Evolutionary conservation across 1,284 basidiomycete genomes (phyloP).

Genomic region (Erythrobasidium hasegawianum): DNA sequence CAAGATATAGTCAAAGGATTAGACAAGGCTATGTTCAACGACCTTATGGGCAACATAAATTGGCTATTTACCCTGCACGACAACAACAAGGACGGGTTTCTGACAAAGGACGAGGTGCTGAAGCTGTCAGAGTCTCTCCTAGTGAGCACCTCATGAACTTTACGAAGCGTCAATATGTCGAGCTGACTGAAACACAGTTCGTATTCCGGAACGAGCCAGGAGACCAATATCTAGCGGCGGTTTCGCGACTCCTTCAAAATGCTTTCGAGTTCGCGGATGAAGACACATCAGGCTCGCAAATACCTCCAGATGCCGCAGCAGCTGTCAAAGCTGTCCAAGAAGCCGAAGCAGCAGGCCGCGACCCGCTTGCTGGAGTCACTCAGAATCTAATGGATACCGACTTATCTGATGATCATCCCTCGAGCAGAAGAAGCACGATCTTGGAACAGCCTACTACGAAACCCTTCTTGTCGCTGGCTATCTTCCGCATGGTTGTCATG

Average conservation of each 20-base stretch:
- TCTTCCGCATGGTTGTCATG: constrained; percentile 94
- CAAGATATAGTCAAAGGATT: constrained; percentile 87
- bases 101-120: constrained; percentile 94
- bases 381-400: constrained; percentile 7
- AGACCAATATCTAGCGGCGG: constrained; percentile 91
- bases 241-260: constrained; percentile 93
- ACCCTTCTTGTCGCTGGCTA: constrained; percentile 52
- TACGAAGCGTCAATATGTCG: no score
- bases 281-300: constrained; percentile 48
- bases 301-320: constrained; percentile 44
- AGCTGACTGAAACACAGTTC: constrained; percentile 64
- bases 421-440: constrained; percentile 20
- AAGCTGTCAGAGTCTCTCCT: constrained; percentile 84
- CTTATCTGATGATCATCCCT: background rate
- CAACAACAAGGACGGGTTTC: constrained; percentile 87
- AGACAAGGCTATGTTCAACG: constrained; percentile 89
- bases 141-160: no score
- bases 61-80: constrained; percentile 98
- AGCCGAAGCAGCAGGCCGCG: background rate
- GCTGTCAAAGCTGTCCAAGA: background rate
- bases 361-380: background rate
- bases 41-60: constrained; percentile 95
- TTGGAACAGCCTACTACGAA: constrained; percentile 35
- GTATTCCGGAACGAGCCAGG: constrained; percentile 98
- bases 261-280: constrained; percentile 95